Evolutionary conservation across 148 eudicot species (phyloP).

Genomic region (Nepenthes gracilis): DNA sequence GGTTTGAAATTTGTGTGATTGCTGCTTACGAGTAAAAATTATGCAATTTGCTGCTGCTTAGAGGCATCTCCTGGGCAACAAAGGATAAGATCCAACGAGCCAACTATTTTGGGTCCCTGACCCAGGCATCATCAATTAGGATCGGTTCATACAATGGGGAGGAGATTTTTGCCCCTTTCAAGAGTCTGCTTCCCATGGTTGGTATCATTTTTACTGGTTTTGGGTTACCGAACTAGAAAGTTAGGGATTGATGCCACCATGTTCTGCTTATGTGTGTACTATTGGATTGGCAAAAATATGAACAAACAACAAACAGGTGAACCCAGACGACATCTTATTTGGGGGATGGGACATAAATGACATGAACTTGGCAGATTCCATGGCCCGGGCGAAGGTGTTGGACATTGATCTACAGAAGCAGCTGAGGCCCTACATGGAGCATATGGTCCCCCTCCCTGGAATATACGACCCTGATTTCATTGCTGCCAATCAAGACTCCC

Average conservation of each 20-base stretch:
- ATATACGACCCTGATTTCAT: slow-evolving; percentile 91
- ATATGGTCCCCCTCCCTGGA: slow-evolving; percentile 93
- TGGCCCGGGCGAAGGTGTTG: slow-evolving; percentile 81
- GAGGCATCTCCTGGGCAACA: slow-evolving; percentile 24
- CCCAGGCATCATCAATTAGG: slow-evolving; percentile 38
- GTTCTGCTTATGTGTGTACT: no score
- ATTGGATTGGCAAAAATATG: neutral
- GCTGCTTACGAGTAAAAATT: no score
- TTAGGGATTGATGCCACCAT: no score
- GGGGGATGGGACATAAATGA: slow-evolving; percentile 97
- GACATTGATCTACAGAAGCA: slow-evolving; percentile 98
- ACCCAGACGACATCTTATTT: slow-evolving; percentile 87
- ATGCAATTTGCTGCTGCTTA: slow-evolving; percentile 1
- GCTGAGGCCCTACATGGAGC: slow-evolving; percentile 93
- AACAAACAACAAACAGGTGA: slow-evolving; percentile 33
- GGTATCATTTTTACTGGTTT: no score
- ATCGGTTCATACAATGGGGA: slow-evolving; percentile 90
- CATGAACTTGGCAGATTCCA: slow-evolving; percentile 93
- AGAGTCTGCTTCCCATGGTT: slow-evolving; percentile 97
- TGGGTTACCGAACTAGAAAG: no score
- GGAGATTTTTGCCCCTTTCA: slow-evolving; percentile 97
- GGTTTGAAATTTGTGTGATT: no score
- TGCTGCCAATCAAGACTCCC: slow-evolving; percentile 78
- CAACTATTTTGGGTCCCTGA: slow-evolving; percentile 87
- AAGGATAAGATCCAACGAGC: slow-evolving; percentile 92